Conservation (phyloP, 805 yeast species). For the Naumovozyma baii region DNA sequence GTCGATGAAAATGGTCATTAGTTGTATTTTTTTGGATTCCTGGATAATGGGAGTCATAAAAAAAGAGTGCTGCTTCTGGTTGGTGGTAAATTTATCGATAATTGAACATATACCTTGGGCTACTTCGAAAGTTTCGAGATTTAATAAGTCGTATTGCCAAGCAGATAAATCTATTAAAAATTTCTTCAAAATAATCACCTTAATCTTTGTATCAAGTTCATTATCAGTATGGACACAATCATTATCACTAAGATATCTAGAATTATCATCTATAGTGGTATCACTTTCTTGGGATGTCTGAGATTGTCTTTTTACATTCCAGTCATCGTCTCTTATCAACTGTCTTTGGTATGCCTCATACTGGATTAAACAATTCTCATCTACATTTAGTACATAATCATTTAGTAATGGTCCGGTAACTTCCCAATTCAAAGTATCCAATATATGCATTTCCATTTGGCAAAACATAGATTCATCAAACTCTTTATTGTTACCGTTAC, state of each 20-base stretch:
- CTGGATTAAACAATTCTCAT: constrained; percentile 36
- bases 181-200: constrained; percentile 40
- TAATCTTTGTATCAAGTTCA: constrained; percentile 24
- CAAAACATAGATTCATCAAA: constrained; percentile 52
- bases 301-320: constrained; percentile 14
- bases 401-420: constrained; percentile 53
- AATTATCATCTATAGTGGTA: constrained; percentile 18
- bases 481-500: constrained; percentile 47
- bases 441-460: constrained; percentile 72
- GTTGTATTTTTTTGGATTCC: constrained; percentile 14
- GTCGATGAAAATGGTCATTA: constrained; percentile 18
- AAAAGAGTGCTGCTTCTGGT: constrained; percentile 26
- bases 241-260: constrained; percentile 7
- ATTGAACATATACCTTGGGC: constrained; percentile 26
- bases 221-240: constrained; percentile 16
- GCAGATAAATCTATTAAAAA: constrained; percentile 41
- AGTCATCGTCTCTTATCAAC: constrained; percentile 20
- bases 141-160: constrained; percentile 36
- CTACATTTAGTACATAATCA: constrained; percentile 37
- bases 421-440: constrained; percentile 63
- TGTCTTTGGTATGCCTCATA: constrained; percentile 30
- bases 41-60: constrained; percentile 20
- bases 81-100: constrained; percentile 21
- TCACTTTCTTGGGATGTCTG: constrained; percentile 21
- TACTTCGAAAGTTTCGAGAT: constrained; percentile 25